Conservation (phyloP, 1,139 yeast species). For the Candida pseudocylindracea region DNA sequence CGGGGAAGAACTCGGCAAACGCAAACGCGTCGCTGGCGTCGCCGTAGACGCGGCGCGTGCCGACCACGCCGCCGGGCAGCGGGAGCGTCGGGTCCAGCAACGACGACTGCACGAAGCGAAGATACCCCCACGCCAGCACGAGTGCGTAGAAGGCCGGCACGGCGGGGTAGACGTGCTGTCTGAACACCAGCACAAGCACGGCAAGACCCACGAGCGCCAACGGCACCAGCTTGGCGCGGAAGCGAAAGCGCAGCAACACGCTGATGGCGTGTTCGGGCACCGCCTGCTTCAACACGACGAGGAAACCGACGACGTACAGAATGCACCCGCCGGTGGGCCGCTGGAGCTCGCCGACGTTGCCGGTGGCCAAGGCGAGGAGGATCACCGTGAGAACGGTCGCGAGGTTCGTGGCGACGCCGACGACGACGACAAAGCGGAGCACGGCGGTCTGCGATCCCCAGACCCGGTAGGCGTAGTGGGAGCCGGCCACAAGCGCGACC, state of each 20-base stretch:
- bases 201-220: slow-evolving; percentile 25
- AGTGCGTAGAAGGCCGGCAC: slow-evolving; percentile 54
- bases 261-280: slow-evolving; percentile 67
- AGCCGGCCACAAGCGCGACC: slow-evolving; percentile 26
- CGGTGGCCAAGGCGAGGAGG: slow-evolving; percentile 14
- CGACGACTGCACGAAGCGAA: slow-evolving; percentile 48
- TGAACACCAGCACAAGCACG: slow-evolving; percentile 9
- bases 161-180: slow-evolving; percentile 16
- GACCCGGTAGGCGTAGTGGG: slow-evolving; percentile 24
- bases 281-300: slow-evolving; percentile 74
- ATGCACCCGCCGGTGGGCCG: slow-evolving; percentile 50
- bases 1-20: slow-evolving; percentile 65
- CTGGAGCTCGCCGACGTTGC: slow-evolving; percentile 16
- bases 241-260: slow-evolving; percentile 37
- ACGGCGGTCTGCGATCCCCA: slow-evolving; percentile 37
- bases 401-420: slow-evolving; percentile 39
- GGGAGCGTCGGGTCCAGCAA: slow-evolving; percentile 16
- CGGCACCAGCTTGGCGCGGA: slow-evolving; percentile 58
- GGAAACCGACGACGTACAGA: slow-evolving; percentile 48
- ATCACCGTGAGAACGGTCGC: slow-evolving; percentile 19
- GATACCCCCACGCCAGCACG: slow-evolving; percentile 45
- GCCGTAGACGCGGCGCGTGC: slow-evolving; percentile 21
- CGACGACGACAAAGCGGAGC: slow-evolving; percentile 29
- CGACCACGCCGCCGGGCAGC: slow-evolving; percentile 9
- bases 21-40: slow-evolving; percentile 87